Evolutionary conservation across 768 basidiomycete species (phyloP), one percentile per base, ranked within the genome.

Genomic region (Xerocomus spinulosus): DNA sequence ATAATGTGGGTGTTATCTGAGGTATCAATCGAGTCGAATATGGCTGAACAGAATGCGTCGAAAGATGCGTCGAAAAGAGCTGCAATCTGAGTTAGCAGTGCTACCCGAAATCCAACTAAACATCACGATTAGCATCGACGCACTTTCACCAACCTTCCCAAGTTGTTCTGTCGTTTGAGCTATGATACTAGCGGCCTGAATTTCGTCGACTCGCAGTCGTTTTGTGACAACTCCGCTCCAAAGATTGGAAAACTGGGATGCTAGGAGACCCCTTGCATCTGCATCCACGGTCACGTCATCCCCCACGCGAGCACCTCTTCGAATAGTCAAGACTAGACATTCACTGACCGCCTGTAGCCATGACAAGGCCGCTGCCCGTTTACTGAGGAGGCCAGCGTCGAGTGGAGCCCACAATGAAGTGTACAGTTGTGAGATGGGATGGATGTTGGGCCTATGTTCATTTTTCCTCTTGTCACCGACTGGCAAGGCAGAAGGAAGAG

Each of bases 371-470:
- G 43, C 52, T 17, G 49, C 34, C 30, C 47, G 51, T 40, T 42
- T 52, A 33, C 63, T 58, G n/a, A 66, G 62, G 28, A 64, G 56
- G 9, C 56, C 52, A 9, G 56, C 57, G 43, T 87, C 82, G 1
- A 90, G 64, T 0, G 89, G 92, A 14, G 82, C 78, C 92, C 93
- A 96, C 57, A 97, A 82, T 0, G 89, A 80, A 1, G 73, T 67
- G 60, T 92, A 87, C 35, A 95, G 68, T 24, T 75, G 72, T 3
- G 70, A 54, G 3, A 85, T 61, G 42, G 62, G 70, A 63, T 18
- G 61, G 24, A 40, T 30, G 14, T 9, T 10, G 13, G 17, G 15
- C 4, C 10, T 28, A 15, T n/a, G 42, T 29, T 36, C 20, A 5
- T 24, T 39, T 8, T 2, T 12, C n/a, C 45, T 44, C 24, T 48